phyloP scores from a whole-genome alignment of 257 asterid genomes.

The Nicotiana undulata region DNA sequence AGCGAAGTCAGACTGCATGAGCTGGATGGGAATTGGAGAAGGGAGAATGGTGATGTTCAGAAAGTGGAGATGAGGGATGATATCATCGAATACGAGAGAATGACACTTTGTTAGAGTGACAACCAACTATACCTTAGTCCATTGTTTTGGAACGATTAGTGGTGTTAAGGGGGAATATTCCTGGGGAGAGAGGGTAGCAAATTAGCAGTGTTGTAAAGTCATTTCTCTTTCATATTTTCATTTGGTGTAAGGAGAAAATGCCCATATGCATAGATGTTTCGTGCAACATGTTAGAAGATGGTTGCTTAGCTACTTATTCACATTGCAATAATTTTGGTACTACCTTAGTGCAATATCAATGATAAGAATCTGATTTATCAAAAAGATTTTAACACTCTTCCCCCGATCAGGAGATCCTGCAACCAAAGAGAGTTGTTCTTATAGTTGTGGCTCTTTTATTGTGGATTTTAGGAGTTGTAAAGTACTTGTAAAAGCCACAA shows the following conservation, averaged over 20 bases:
- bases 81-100: too few relatives aligned
- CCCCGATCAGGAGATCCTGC: not conserved
- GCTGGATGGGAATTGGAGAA: too few relatives aligned
- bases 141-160: too few relatives aligned
- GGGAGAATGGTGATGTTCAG: too few relatives aligned
- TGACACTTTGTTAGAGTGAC: too few relatives aligned
- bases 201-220: not conserved
- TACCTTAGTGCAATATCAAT: not conserved
- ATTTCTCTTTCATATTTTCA: not conserved
- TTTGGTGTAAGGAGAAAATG: not conserved
- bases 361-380: not conserved
- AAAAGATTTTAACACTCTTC: not conserved
- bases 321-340: not conserved
- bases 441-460: not conserved
- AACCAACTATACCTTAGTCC: too few relatives aligned
- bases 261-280: not conserved
- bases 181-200: not conserved
- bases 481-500: not conserved
- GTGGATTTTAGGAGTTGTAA: not conserved
- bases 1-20: too few relatives aligned
- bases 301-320: not conserved
- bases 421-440: not conserved
- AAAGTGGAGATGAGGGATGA: too few relatives aligned
- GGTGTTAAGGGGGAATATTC: not conserved
- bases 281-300: not conserved